Base-by-base conservation (phyloP, 2,329 filamentous ascomycete species). In the Cordyceps tenuipes region DNA sequence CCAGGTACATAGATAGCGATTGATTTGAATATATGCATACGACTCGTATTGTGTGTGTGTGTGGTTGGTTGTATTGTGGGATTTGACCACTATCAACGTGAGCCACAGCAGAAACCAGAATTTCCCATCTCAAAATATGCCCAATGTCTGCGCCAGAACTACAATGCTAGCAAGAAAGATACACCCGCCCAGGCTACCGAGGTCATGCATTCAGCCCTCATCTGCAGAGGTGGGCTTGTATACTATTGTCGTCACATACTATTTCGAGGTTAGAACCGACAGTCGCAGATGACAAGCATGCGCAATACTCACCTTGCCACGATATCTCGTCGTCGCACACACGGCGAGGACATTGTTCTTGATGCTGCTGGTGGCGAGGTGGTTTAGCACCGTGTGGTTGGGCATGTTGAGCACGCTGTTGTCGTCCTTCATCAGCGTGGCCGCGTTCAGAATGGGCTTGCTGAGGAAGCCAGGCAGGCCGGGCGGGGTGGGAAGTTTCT, bases 171-270 rank as follows among this genome's bases (percentile, higher is more conserved):
- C 26, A 57, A 59, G 19, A 43, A 41, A 58, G 34, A n/a, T 7
- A 47, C 23, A 21, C 19, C 6, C 6, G 34, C 19, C 6, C 6
- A 48, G 17, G n/a, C 23, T 17, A 13, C 15, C 5, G 17, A 19
- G 31, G 36, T 47, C n/a, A 13, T 41, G 10, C 21, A 31, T 57
- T 68, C 53, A 73, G 50, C 71, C 69, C 57, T 82, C 77, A 63
- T 84, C 81, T n/a, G 75, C 72, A 6, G 79, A 79, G 12, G 91
- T 91, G 19, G 91, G 91, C 78, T 97, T 97, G 77, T 97, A 97
- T 79, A 97, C 88, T 71, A 97, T 96, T 2, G 92, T 97, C 4
- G 93, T 97, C 41, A 97, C 89, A 75, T 97, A 97, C 93, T 97
- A 67, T 3, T 12, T 6, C 34, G 15, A 31, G 4, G 58, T 57